Conservation (phyloP, 495 filamentous ascomycete species). For the Hyphodiscus hymeniophilus region DNA sequence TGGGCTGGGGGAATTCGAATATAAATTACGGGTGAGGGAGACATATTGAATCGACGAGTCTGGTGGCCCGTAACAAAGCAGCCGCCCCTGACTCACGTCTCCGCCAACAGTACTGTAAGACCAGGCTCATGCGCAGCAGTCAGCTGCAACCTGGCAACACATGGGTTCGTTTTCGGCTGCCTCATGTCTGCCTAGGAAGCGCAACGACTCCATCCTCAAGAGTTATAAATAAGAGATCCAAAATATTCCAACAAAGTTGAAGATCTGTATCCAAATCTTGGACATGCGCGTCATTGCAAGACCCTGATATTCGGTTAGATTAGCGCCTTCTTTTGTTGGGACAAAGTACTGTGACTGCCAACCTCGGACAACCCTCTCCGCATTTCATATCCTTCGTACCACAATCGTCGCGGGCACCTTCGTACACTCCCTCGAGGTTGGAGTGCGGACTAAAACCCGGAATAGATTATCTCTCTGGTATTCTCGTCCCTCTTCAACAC, state of each 20-base stretch:
- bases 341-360: not conserved
- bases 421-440: not conserved
- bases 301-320: not conserved
- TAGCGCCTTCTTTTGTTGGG: too few species aligned
- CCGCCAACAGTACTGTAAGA: not conserved
- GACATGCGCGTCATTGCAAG: not conserved
- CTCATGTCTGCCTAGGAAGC: not conserved
- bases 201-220: not conserved
- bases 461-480: not conserved
- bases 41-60: too few species aligned
- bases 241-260: not conserved
- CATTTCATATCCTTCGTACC: not conserved
- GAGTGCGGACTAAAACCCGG: too few species aligned
- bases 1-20: too few species aligned
- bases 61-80: too few species aligned
- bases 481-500: not conserved
- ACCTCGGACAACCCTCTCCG: not conserved
- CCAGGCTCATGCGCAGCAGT: slow-evolving; percentile 1
- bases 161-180: not conserved
- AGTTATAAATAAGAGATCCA: not conserved
- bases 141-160: not conserved
- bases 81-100: slow-evolving; percentile 9
- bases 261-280: not conserved
- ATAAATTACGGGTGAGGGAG: not conserved
- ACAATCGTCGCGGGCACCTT: not conserved